Evolutionary conservation across 2,329 filamentous ascomycete species (phyloP), one percentile per base, ranked within the genome.

Genomic region (Geosmithia putterillii): DNA sequence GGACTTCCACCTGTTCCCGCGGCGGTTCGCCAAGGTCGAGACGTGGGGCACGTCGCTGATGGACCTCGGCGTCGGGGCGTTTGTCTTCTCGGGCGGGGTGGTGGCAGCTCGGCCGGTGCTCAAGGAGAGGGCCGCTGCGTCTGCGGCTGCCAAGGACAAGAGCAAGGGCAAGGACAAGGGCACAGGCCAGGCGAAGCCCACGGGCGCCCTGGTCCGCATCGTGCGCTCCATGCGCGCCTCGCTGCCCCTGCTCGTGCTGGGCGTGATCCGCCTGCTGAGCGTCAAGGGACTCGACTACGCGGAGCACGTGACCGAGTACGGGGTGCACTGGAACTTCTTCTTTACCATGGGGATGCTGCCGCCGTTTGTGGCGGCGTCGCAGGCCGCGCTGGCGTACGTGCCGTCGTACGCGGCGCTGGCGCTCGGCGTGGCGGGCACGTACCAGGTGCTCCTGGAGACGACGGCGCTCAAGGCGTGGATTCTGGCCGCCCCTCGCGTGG

Each of bases 11-110:
- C 71, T 95, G 46, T 98, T 98, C 55, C 92, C 92, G 2, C 79
- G 92, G 22, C 82, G 92, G 25, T 96, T 96, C 59, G 92, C 88
- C 45, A 98, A 98, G 67, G 92, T 94, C 2, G 92, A 98, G 64
- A 95, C 86, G n/a, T 98, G 92, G 87, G 92, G 92, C 44, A 95
- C 90, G 1, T 96, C 90, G n/a, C 67, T 98, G 48, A 98, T 98
- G 92, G 92, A 98, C 59, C 72, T 96, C 54, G 92, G 92, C 41
- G 92, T 98, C 40, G 92, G 92, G 22, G 95, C 89, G 12, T 98
- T 98, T 64, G 92, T 98, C 53, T 98, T 95, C 63, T 88, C 88
- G 2, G 85, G 84, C 15, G 92, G 92, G 19, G 69, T 95, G 28
- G 87, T 96, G n/a, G 88, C 86, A 34, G 88, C 89, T 14, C 76